Percentiles rank a stretch among this genome's conserved stretches.
Conservation (phyloP, 2,329 filamentous ascomycete species). For the Pseudogymnoascus pannorum region DNA sequence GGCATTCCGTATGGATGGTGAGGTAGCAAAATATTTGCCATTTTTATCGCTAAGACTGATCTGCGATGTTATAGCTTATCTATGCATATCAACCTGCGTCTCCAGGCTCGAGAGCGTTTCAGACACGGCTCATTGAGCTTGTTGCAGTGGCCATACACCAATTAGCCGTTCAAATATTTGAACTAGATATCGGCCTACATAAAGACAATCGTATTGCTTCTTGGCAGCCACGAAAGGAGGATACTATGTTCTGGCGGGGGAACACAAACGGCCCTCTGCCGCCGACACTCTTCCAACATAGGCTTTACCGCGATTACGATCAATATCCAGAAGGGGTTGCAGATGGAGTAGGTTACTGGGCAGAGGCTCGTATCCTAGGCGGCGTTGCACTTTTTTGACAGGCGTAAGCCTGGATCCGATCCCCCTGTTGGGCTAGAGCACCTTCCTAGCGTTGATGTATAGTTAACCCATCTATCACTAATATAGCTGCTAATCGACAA, state of each 20-base stretch:
- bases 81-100: conserved; percentile 21
- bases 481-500: neutral
- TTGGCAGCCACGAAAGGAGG: conserved; percentile 20
- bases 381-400: conserved; percentile 27
- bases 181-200: conserved; percentile 19
- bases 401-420: neutral
- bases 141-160: conserved; percentile 26
- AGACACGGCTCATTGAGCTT: conserved; percentile 28
- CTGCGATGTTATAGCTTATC: conserved; percentile 19
- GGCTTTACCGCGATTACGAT: conserved; percentile 22
- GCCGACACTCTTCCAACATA: conserved; percentile 26
- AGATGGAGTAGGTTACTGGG: conserved; percentile 26
- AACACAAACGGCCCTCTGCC: conserved; percentile 9
- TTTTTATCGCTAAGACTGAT: neutral
- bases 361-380: conserved; percentile 25
- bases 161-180: conserved; percentile 24
- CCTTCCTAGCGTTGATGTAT: neutral
- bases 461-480: neutral
- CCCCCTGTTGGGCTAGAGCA: neutral
- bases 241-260: conserved; percentile 4
- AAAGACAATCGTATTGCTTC: conserved; percentile 20
- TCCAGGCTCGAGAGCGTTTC: conserved; percentile 18
- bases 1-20: neutral
- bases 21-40: no score
- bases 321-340: conserved; percentile 27